phyloP scores from a whole-genome alignment of 176 grass and related monocot species.

The Rhipidocladum racemiflorum region DNA sequence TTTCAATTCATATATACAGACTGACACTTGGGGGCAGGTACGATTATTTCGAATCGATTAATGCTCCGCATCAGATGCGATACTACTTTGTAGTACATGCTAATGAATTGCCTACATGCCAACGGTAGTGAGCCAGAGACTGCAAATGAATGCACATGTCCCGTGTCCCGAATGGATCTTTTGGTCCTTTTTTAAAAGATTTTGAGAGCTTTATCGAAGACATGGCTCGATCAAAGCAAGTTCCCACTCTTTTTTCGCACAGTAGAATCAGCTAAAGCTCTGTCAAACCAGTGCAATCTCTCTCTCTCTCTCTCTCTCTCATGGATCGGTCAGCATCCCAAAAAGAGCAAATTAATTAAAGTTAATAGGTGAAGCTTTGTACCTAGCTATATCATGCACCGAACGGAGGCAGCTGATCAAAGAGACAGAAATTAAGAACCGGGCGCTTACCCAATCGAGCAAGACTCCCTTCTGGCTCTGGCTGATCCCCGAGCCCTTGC shows the following conservation, averaged over 20 bases:
- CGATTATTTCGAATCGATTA: not conserved
- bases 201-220: not conserved
- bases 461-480: conserved; percentile 48
- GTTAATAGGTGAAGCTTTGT: not conserved
- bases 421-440: not conserved
- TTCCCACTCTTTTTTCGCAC: not conserved
- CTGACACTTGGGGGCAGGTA: not conserved
- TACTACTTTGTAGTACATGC: not conserved
- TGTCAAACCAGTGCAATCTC: not conserved
- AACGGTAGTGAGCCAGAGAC: not conserved
- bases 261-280: not conserved
- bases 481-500: conserved; percentile 32
- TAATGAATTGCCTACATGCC: conserved; percentile 1
- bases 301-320: too few species aligned
- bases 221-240: not conserved
- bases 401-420: not conserved
- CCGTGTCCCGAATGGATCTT: not conserved
- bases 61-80: not conserved
- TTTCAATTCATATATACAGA: not conserved
- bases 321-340: not conserved
- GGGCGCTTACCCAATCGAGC: conserved; percentile 61
- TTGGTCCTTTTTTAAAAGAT: not conserved
- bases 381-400: not conserved
- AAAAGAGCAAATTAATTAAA: not conserved
- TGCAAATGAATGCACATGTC: conserved; percentile 15